These are phyloP conservation scores for Wickerhamomyces hampshirensis DNA, from an alignment of 805 yeast species.

Conservation along the genomic window DNA sequence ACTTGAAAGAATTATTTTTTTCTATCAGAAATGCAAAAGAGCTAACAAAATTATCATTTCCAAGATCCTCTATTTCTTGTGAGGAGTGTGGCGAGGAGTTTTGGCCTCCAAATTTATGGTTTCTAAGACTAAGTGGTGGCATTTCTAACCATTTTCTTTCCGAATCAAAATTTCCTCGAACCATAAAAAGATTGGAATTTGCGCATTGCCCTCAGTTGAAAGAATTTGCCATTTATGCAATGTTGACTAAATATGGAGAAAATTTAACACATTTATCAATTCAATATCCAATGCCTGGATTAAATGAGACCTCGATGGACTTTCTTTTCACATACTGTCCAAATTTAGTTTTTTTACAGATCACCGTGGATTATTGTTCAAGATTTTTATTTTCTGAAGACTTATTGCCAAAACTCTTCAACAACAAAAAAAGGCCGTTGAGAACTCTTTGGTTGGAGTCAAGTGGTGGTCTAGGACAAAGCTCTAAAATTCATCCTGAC, in stretches of 20 bases:
- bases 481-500: constrained; percentile 79
- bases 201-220: constrained; percentile 83
- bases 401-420: constrained; percentile 24
- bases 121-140: constrained; percentile 82
- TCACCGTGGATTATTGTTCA: constrained; percentile 74
- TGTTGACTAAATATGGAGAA: constrained; percentile 62
- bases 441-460: constrained; percentile 67
- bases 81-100: constrained; percentile 44
- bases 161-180: constrained; percentile 64
- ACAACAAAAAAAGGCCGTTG: constrained; percentile 42
- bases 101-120: constrained; percentile 81
- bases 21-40: constrained; percentile 60
- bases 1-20: constrained; percentile 70
- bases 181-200: constrained; percentile 68
- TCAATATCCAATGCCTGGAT: constrained; percentile 84
- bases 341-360: constrained; percentile 52
- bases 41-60: constrained; percentile 77
- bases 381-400: constrained; percentile 47
- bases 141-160: constrained; percentile 74
- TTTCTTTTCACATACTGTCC: constrained; percentile 74
- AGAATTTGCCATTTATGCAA: constrained; percentile 56
- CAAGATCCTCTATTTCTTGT: constrained; percentile 80
- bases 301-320: constrained; percentile 68
- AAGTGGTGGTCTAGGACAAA: constrained; percentile 82
- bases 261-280: constrained; percentile 59